Percentiles rank a stretch among this genome's conserved stretches.
These are phyloP conservation scores for Speleostelium caveatum DNA, from an alignment of 78 protist genomes.

Conservation along the genomic window DNA sequence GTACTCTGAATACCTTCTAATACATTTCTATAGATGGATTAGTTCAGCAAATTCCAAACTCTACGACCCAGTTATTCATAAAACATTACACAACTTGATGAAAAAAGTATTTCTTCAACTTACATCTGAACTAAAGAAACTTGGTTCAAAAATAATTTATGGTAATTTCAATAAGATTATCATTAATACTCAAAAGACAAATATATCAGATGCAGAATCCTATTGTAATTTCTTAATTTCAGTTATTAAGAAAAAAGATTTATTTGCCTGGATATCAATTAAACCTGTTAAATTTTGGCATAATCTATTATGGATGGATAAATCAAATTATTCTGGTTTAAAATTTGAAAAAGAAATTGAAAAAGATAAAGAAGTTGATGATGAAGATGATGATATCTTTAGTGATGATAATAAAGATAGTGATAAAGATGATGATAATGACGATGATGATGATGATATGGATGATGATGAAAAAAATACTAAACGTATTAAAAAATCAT, in stretches of 20 bases:
- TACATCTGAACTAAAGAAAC: constrained; percentile 75
- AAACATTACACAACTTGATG: constrained; percentile 86
- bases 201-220: constrained; percentile 78
- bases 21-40: constrained; percentile 94
- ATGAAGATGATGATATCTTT: neutral
- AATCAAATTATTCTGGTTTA: constrained; percentile 84
- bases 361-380: neutral
- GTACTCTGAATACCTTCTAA: constrained; percentile 82
- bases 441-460: neutral
- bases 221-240: constrained; percentile 72
- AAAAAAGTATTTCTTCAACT: constrained; percentile 89
- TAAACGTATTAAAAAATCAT: too few relatives aligned
- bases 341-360: neutral
- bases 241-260: constrained; percentile 65
- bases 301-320: constrained; percentile 85
- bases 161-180: constrained; percentile 86
- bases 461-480: neutral
- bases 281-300: constrained; percentile 65
- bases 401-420: neutral
- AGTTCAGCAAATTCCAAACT: constrained; percentile 68
- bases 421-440: neutral
- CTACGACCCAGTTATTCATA: constrained; percentile 88
- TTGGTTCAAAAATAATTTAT: constrained; percentile 84
- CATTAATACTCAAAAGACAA: constrained; percentile 82
- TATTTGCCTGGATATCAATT: constrained; percentile 72